phyloP scores from a whole-genome alignment of 106 monocot genomes.

The Gastrodia elata region DNA sequence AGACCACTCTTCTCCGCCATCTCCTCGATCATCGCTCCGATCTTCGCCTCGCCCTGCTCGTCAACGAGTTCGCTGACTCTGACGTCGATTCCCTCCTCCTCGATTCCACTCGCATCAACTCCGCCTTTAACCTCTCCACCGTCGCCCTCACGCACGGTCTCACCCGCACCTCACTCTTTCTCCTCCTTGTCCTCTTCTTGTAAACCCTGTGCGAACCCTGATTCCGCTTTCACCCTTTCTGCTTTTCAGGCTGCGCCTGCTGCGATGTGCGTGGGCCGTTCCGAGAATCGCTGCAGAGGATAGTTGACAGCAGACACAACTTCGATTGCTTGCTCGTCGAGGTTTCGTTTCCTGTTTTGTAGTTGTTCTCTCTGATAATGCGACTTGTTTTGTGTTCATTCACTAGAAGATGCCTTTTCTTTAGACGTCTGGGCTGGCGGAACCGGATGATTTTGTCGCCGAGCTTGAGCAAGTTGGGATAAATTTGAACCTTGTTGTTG shows the following conservation, averaged over 20 bases:
- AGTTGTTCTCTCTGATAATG: neutral
- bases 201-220: neutral
- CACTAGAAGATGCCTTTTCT: slow-evolving; percentile 1
- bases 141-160: slow-evolving; percentile 38
- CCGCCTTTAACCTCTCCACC: slow-evolving; percentile 38
- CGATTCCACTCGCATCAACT: slow-evolving; percentile 32
- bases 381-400: neutral
- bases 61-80: slow-evolving; percentile 42
- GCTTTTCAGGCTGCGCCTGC: slow-evolving; percentile 29
- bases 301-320: slow-evolving; percentile 49
- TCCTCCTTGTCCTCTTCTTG: neutral
- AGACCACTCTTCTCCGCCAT: slow-evolving; percentile 39
- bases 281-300: slow-evolving; percentile 27
- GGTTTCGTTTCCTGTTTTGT: slow-evolving; percentile 11
- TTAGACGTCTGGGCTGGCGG: slow-evolving; percentile 45
- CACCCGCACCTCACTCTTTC: neutral
- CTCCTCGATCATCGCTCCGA: slow-evolving; percentile 26
- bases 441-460: slow-evolving; percentile 33
- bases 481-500: slow-evolving; percentile 31
- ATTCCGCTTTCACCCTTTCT: neutral
- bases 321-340: slow-evolving; percentile 47
- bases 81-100: slow-evolving; percentile 41
- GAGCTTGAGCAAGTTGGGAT: slow-evolving; percentile 36
- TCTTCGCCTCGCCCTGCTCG: slow-evolving; percentile 38
- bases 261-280: slow-evolving; percentile 33